A percentile compares a stretch with the other conserved stretches of the same genome.
These are phyloP conservation scores for Boletus edulis DNA, from an alignment of 768 basidiomycete genomes.

Conservation along the genomic window DNA sequence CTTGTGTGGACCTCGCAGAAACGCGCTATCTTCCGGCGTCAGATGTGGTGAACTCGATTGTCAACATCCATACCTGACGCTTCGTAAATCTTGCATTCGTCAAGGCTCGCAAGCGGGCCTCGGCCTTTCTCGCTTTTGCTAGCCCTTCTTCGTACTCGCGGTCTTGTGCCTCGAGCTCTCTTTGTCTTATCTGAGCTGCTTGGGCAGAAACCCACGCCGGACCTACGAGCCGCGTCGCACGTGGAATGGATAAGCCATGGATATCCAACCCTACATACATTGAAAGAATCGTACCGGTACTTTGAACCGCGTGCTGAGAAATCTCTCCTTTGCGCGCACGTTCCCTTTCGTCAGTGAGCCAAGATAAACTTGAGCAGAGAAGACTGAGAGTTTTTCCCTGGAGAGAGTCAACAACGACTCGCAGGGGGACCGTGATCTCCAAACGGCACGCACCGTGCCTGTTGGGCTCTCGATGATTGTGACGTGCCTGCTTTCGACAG, in stretches of 20 bases:
- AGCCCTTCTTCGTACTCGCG: constrained; percentile 61
- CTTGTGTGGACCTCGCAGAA: constrained; percentile 10
- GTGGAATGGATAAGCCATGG: constrained; percentile 23
- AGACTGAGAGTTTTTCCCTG: constrained; percentile 88
- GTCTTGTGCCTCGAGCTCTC: constrained; percentile 68
- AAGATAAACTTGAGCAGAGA: constrained; percentile 71
- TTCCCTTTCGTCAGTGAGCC: constrained; percentile 67
- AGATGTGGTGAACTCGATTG: neutral
- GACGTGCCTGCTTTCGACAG: constrained; percentile 72
- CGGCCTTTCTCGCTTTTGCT: constrained; percentile 57
- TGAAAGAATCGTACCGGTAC: constrained; percentile 24
- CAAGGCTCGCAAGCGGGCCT: constrained; percentile 52
- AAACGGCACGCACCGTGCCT: constrained; percentile 60
- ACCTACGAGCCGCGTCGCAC: constrained; percentile 31
- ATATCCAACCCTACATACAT: neutral
- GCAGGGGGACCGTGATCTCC: neutral
- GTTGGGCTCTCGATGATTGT: constrained; percentile 89
- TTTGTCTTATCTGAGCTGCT: constrained; percentile 58
- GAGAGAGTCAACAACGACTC: neutral
- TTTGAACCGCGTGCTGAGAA: constrained; percentile 25
- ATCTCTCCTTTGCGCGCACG: constrained; percentile 69
- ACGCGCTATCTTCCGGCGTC: constrained; percentile 24
- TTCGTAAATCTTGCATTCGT: constrained; percentile 60
- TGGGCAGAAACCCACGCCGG: constrained; percentile 79
- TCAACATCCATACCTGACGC: constrained; percentile 44